Evolutionary conservation across 1,284 basidiomycete genomes (phyloP), one percentile per base, ranked within the genome.

Genomic region (Xanthoconium separans): DNA sequence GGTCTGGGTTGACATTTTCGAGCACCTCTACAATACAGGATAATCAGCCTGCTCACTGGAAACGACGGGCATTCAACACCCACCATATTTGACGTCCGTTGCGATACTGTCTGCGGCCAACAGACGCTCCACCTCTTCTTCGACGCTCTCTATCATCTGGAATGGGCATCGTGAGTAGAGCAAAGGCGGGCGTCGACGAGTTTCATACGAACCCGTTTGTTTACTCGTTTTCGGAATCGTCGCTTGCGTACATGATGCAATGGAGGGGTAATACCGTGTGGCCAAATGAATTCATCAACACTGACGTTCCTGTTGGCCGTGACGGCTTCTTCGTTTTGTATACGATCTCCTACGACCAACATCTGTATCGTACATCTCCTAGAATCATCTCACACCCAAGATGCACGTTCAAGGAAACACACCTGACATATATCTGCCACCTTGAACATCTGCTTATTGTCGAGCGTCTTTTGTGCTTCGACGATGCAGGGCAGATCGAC

Each of bases 351-450:
- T 18, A 95, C 86, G 10, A 95, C 87, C 46, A 97, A 80, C 89
- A 97, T 95, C 88, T 93, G 61, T 44, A 53, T 47, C 16, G 37
- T 22, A 41, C 20, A 44, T 16, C 22, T 50, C 45, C 55, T 51
- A 61, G 53, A 58, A 53, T 37, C 58, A 58, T 46, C 36, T 30
- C 52, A 43, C 49, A 49, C 37, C 18, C 27, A 37, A 12, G 36
- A 6, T n/a, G 15, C 44, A 48, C 6, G 27, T 58, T 44, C 22
- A 13, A 40, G 46, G 55, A 33, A 48, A 60, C 62, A 56, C 65
- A 92, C 92, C 82, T 96, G 95, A 72, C 92, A 95, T 73, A 99
- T 98, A 69, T 99, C 97, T 31, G 95, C 95, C 1, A 97, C 91
- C 74, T 99, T 99, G 80, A 99, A 98, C 82, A 98, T 89, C 65